Percentiles rank a stretch among this genome's conserved stretches.
Conservation (phyloP, 495 filamentous ascomycete genomes). For the Daldinia loculata region DNA sequence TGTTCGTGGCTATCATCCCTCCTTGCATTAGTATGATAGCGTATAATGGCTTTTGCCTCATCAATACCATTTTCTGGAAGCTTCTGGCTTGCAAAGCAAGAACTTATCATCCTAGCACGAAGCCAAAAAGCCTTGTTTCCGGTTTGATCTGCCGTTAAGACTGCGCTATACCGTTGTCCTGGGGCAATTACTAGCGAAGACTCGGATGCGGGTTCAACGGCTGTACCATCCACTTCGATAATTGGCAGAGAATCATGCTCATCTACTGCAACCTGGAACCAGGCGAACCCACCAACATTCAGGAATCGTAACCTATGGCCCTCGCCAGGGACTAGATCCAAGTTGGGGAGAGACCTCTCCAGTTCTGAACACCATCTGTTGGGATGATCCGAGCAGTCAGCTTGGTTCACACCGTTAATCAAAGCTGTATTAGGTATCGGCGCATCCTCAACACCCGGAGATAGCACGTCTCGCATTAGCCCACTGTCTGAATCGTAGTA, state of each 20-base stretch:
- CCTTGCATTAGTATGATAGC: conserved; percentile 46
- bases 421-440: conserved; percentile 69
- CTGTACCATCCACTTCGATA: conserved; percentile 79
- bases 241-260: conserved; percentile 57
- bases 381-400: conserved; percentile 59
- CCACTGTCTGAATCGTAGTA: conserved; percentile 63
- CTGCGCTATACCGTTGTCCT: conserved; percentile 73
- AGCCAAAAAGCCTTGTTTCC: conserved; percentile 68
- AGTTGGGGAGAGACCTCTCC: conserved; percentile 54
- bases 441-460: conserved; percentile 62
- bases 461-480: conserved; percentile 59
- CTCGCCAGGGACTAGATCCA: conserved; percentile 57
- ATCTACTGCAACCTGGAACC: conserved; percentile 63
- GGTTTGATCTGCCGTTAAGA: conserved; percentile 67
- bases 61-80: conserved; percentile 56
- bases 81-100: conserved; percentile 60
- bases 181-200: conserved; percentile 64
- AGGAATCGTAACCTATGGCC: conserved; percentile 75
- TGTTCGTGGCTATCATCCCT: conserved; percentile 13
- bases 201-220: conserved; percentile 62
- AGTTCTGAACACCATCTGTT: conserved; percentile 57
- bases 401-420: conserved; percentile 68
- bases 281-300: conserved; percentile 69
- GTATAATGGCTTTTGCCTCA: conserved; percentile 64
- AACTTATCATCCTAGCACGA: conserved; percentile 63